Conservation (phyloP, 78 protist species). For the Dictyostelium brefeldianum region DNA sequence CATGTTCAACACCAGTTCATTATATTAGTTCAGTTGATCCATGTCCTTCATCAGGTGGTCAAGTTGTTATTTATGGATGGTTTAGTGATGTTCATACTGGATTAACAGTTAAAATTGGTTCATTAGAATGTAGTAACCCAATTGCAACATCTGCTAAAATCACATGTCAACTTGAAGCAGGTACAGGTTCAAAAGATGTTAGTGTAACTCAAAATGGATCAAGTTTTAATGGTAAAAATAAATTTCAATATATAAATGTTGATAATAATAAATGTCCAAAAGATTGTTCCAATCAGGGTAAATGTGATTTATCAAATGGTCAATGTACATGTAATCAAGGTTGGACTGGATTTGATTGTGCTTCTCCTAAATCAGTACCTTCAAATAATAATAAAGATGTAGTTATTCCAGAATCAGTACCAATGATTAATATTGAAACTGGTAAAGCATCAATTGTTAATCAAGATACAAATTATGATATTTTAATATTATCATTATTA, state of each 20-base stretch:
- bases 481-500: not conserved
- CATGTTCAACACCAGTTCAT: not conserved
- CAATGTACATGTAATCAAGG: not conserved
- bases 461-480: not conserved
- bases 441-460: not conserved
- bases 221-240: not conserved
- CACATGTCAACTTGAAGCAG: not conserved
- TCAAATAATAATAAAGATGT: not conserved
- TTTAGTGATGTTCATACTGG: not conserved
- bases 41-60: not conserved
- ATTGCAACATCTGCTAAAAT: not conserved
- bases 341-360: not conserved
- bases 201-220: not conserved
- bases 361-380: not conserved
- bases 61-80: not conserved
- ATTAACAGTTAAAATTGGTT: not conserved
- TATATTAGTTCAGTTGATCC: conserved; percentile 1
- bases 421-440: not conserved
- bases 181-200: not conserved
- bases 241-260: not conserved
- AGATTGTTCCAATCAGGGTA: not conserved
- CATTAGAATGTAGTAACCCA: not conserved
- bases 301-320: not conserved
- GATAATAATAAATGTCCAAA: not conserved
- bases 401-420: not conserved